Evolutionary conservation across 2,329 filamentous ascomycete genomes (phyloP).

Genomic region (Penicillium sp.): DNA sequence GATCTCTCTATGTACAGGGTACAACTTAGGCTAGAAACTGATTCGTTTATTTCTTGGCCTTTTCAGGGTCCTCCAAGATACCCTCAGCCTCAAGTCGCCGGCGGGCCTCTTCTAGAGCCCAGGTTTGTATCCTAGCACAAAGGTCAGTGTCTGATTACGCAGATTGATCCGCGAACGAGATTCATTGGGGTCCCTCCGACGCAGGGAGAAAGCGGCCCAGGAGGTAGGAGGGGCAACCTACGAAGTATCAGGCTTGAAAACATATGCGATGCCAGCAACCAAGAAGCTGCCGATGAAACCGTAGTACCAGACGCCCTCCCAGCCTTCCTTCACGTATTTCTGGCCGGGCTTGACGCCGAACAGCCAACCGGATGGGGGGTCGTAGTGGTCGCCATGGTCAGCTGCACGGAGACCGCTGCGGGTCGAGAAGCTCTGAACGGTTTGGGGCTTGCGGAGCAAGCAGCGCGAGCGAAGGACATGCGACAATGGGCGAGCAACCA

Average conservation of each 20-base stretch:
- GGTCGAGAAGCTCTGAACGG: constrained; percentile 41
- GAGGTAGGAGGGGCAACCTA: constrained; percentile 55
- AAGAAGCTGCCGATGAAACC: constrained; percentile 77
- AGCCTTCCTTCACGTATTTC: constrained; percentile 94
- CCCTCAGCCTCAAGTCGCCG: constrained; percentile 94
- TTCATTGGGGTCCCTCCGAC: not conserved
- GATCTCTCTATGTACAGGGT: constrained; percentile 45
- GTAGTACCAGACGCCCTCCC: constrained; percentile 83
- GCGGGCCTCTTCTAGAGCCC: constrained; percentile 95
- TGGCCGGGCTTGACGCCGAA: constrained; percentile 92
- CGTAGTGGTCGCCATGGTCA: constrained; percentile 74
- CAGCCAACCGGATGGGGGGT: constrained; percentile 86
- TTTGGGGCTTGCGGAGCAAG: constrained; percentile 37
- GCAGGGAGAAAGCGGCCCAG: not conserved
- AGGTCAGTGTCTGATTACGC: constrained; percentile 19
- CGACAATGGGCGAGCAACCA: constrained; percentile 41
- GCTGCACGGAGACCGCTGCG: constrained; percentile 41
- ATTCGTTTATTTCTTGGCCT: constrained; percentile 48
- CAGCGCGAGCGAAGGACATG: constrained; percentile 41
- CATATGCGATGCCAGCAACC: constrained; percentile 74
- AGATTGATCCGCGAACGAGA: too few relatives aligned
- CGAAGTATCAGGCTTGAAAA: constrained; percentile 98
- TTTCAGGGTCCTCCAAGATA: constrained; percentile 75
- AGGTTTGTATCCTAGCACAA: constrained; percentile 83
- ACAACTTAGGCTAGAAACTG: constrained; percentile 29